These are phyloP conservation scores for Kappamyces sp. DNA, from an alignment of 192 early-diverging fungal genomes.

Conservation along the genomic window DNA sequence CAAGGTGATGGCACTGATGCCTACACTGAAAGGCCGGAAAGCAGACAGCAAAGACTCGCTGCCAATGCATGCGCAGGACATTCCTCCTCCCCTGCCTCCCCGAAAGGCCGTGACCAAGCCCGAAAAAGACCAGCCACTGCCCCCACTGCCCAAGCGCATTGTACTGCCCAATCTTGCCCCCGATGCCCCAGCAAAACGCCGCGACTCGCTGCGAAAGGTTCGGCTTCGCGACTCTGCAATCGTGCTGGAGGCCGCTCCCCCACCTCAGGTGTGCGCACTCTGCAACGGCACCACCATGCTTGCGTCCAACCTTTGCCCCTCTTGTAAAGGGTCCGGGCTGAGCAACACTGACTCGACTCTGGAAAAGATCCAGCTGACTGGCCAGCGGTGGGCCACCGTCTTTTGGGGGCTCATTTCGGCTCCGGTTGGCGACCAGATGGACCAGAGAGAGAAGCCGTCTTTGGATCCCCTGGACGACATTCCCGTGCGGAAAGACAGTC, in stretches of 20 bases:
- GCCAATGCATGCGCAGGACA: background rate
- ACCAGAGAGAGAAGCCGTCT: background rate
- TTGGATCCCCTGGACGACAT: background rate
- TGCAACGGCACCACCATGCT: slow-evolving; percentile 3
- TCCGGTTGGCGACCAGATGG: background rate
- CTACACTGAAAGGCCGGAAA: background rate
- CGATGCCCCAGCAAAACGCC: background rate
- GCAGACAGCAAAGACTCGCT: background rate
- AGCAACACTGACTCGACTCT: background rate
- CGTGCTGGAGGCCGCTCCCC: background rate
- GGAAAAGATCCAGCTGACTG: no score
- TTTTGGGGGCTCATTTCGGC: no score
- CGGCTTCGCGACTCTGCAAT: background rate
- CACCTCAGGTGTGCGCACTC: slow-evolving; percentile 6
- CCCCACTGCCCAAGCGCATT: no score
- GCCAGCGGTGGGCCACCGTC: no score
- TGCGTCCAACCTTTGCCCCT: background rate
- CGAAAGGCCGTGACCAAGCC: background rate
- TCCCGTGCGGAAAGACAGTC: slow-evolving; percentile 8
- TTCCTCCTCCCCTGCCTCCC: slow-evolving; percentile 1
- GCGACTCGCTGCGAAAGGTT: background rate
- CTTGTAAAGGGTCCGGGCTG: slow-evolving; percentile 8
- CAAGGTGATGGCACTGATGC: background rate
- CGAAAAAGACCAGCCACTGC: no score
- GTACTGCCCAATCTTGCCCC: background rate